phyloP scores from a whole-genome alignment of 805 yeast species.

The Saccharomyces jurei region DNA sequence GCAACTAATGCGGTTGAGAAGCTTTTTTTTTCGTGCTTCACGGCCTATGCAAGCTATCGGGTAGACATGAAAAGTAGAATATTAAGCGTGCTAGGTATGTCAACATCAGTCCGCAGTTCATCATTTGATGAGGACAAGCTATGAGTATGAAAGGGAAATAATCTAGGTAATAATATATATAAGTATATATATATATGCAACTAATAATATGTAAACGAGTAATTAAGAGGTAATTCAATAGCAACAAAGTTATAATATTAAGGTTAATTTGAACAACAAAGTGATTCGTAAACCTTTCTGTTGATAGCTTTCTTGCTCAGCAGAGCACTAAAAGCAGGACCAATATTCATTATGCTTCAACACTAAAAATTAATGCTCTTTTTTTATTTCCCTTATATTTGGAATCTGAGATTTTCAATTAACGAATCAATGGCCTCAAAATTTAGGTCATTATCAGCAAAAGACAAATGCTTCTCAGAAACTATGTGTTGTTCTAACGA shows the following conservation, averaged over 20 bases:
- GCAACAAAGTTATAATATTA: not conserved
- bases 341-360: not conserved
- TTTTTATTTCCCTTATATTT: slow-evolving; percentile 10
- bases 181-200: not conserved
- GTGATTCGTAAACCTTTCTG: not conserved
- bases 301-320: not conserved
- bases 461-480: slow-evolving; percentile 63
- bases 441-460: slow-evolving; percentile 64
- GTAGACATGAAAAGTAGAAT: not conserved
- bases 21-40: not conserved
- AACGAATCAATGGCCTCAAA: slow-evolving; percentile 72
- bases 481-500: slow-evolving; percentile 67
- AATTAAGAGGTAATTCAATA: not conserved
- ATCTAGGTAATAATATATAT: not conserved
- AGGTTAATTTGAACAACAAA: not conserved
- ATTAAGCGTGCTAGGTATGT: not conserved
- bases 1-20: not conserved
- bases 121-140: not conserved
- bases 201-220: not conserved
- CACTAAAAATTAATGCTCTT: not conserved
- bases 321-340: not conserved
- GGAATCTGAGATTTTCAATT: slow-evolving; percentile 37
- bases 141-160: not conserved
- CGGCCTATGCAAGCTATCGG: not conserved
- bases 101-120: not conserved